These are phyloP conservation scores for Eucalyptus cloeziana DNA, from an alignment of 345 rosid genomes.

Conservation along the genomic window DNA sequence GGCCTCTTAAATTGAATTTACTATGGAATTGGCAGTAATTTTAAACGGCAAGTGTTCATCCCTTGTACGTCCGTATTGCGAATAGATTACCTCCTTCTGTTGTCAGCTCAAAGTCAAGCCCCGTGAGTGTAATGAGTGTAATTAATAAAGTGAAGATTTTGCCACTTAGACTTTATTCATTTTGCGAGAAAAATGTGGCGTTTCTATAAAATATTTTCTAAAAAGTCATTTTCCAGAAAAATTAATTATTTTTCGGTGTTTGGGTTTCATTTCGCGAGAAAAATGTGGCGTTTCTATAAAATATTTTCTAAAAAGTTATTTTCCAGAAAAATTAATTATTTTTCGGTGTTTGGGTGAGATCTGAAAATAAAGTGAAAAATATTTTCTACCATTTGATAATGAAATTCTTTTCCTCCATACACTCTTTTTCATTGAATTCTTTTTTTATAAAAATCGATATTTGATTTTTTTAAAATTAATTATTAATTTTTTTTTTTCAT, in stretches of 20 bases:
- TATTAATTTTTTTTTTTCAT: too few species aligned
- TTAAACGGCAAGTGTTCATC: neutral
- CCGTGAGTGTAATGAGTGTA: too few species aligned
- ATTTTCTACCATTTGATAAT: accelerated
- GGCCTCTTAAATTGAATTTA: neutral
- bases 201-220: too few species aligned
- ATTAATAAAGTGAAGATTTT: neutral
- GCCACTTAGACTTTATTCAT: neutral
- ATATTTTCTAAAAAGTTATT: too few species aligned
- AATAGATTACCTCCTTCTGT: neutral
- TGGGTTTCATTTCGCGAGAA: accelerated
- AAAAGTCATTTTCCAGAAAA: accelerated
- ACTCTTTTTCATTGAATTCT: too few species aligned
- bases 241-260: too few species aligned
- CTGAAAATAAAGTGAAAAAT: too few species aligned
- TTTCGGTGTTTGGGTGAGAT: too few species aligned
- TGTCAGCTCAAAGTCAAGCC: neutral
- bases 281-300: too few species aligned
- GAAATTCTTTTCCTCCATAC: too few species aligned
- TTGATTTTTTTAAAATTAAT: too few species aligned
- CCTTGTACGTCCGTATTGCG: neutral
- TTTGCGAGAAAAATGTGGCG: accelerated
- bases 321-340: too few species aligned
- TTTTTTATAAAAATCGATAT: accelerated
- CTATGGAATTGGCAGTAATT: neutral